phyloP scores from a whole-genome alignment of 306 rosid species.

The Quercus robur region DNA sequence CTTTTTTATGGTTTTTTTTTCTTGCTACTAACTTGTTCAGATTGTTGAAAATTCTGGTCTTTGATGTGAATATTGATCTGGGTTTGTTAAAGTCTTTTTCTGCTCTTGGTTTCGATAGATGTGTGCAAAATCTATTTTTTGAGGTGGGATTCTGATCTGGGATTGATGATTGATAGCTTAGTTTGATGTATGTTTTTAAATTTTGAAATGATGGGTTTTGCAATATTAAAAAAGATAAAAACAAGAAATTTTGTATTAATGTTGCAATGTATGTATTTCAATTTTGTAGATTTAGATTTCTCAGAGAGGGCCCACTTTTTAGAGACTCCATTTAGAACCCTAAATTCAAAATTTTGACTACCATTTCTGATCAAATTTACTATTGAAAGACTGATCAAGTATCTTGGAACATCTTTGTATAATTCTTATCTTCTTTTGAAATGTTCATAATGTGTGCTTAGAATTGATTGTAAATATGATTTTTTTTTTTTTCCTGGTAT shows the following conservation, averaged over 20 bases:
- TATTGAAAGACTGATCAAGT: not conserved
- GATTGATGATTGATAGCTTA: not conserved
- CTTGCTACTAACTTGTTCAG: not conserved
- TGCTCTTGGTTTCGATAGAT: not conserved
- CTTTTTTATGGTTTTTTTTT: not conserved
- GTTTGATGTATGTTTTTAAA: not conserved
- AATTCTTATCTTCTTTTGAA: not conserved
- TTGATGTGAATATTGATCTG: not conserved
- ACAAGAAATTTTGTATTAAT: not conserved
- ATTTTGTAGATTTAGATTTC: not conserved
- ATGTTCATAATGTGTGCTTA: not conserved
- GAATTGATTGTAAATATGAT: constrained; percentile 6
- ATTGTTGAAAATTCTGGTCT: not conserved
- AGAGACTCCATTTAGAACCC: not conserved
- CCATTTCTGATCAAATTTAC: not conserved
- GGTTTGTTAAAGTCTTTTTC: not conserved
- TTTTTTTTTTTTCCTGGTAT: not conserved
- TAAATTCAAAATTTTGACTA: not conserved
- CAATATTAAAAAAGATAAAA: not conserved
- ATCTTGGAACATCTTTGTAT: not conserved
- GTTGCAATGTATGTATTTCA: not conserved
- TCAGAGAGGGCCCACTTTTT: not conserved
- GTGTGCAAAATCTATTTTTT: not conserved
- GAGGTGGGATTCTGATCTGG: constrained; percentile 11
- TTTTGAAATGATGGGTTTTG: not conserved